Base-by-base conservation (phyloP, 768 basidiomycete genomes). In the Suillus fuscotomentosus region DNA sequence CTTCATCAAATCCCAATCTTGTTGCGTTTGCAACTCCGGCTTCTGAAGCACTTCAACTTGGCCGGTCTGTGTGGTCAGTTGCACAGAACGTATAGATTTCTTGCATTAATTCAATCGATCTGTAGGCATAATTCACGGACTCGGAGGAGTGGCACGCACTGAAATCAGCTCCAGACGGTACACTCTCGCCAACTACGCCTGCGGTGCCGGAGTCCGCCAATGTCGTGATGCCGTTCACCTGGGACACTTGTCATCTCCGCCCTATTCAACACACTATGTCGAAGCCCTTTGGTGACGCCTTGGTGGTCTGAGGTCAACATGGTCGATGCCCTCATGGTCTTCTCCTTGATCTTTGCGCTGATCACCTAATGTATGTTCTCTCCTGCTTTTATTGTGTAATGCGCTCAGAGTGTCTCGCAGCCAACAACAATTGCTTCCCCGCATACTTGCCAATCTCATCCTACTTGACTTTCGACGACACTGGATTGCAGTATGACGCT, bases 271-370 rank as follows among this genome's bases (percentile, higher is more conserved):
- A 93, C 94, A 11, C 85, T 95, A 84, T 74, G 81, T 89, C 62
- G 86, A 47, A 91, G 85, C 71, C 94, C 94, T 15, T 80, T 95
- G 53, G 86, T 94, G 10, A 88, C 90, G 14, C 94, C 94, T 43
- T 93, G 92, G 92, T 94, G 92, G 92, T 89, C 91, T 31, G 84
- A 92, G 75, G 79, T 86, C 72, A 94, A 94, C 77, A 86, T 87
- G 2, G 81, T 86, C 60, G 78, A 81, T 22, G 81, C 85, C 0
- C 88, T 95, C 64, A 70, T 93, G 51, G n/a, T 92, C 62, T 79
- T 84, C 63, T 89, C 88, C 76, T 95, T 92, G 92, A 76, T 94
- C 57, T 70, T 94, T 43, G 80, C 82, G 5, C 93, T 93, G 2
- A 85, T 89, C 70, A 69, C 90, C 65, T 93, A 91, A 72, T 91